phyloP scores from a whole-genome alignment of 805 yeast genomes.

The Wickerhamiella bombiphila region DNA sequence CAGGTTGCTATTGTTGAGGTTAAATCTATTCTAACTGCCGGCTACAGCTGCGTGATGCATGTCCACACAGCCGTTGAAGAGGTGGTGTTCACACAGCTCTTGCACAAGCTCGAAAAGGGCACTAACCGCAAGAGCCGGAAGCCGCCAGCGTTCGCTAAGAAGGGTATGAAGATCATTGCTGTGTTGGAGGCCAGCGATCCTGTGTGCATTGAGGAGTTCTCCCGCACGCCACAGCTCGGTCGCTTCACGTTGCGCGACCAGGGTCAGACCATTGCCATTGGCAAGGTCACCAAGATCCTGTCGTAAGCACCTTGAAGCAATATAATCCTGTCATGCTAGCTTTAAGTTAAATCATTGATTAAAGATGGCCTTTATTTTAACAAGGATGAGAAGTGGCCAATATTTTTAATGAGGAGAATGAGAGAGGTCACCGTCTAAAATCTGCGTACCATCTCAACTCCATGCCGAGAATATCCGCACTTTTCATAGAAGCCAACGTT shows the following conservation, averaged over 20 bases:
- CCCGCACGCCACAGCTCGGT: conserved; percentile 89
- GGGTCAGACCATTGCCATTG: conserved; percentile 96
- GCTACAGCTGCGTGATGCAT: conserved; percentile 97
- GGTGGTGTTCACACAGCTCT: conserved; percentile 61
- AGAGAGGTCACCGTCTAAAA: too few relatives aligned
- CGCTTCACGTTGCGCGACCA: conserved; percentile 98
- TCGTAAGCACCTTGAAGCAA: conserved; percentile 16
- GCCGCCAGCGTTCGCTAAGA: conserved; percentile 96
- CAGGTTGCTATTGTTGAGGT: conserved; percentile 94
- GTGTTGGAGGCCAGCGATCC: conserved; percentile 73
- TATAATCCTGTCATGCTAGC: too few relatives aligned
- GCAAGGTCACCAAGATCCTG: conserved; percentile 83
- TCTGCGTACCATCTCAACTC: conserved; percentile 24
- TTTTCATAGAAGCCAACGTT: conserved; percentile 79
- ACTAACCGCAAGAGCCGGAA: conserved; percentile 92
- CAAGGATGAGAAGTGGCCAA: too few relatives aligned
- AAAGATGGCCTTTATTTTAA: too few relatives aligned
- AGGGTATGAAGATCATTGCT: conserved; percentile 97
- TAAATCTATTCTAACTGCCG: conserved; percentile 85
- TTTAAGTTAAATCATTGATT: too few relatives aligned
- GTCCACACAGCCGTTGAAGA: conserved; percentile 97
- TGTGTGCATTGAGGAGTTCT: conserved; percentile 85
- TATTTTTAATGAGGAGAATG: too few relatives aligned
- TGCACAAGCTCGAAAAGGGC: conserved; percentile 91
- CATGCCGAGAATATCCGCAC: conserved; percentile 53